phyloP scores from a whole-genome alignment of 306 rosid species.

The Corylus avellana region DNA sequence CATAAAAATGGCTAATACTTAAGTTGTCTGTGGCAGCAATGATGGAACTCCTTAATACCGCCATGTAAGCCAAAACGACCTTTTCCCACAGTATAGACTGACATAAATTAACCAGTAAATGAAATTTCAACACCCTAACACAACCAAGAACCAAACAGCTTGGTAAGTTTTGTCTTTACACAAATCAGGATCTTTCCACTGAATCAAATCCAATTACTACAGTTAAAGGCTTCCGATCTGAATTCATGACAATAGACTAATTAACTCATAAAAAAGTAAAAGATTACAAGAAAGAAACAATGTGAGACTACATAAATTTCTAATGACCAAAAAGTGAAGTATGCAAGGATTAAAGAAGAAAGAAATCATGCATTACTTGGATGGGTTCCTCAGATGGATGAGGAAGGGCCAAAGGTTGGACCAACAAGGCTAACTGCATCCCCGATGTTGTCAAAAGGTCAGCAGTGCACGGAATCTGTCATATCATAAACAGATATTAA shows the following conservation, averaged over 20 bases:
- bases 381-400: conserved; percentile 96
- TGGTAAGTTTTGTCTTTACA: not conserved
- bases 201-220: not conserved
- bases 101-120: not conserved
- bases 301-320: not conserved
- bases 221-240: not conserved
- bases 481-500: conserved; percentile 30
- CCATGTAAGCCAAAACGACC: not conserved
- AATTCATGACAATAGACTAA: conserved; percentile 5
- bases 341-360: conserved; percentile 13
- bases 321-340: conserved; percentile 19
- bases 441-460: conserved; percentile 94
- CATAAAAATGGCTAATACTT: not conserved
- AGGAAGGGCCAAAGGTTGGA: conserved; percentile 96
- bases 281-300: not conserved
- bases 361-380: conserved; percentile 54
- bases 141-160: not conserved
- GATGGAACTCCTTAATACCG: not conserved
- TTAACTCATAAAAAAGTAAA: not conserved
- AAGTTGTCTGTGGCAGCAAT: not conserved
- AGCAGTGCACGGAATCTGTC: conserved; percentile 85
- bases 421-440: conserved; percentile 94
- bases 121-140: not conserved
- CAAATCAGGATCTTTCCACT: not conserved
- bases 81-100: not conserved